Evolutionary conservation across 1,139 yeast genomes (phyloP), one percentile per base, ranked within the genome.

Genomic region (Diutina pseudorugosa): DNA sequence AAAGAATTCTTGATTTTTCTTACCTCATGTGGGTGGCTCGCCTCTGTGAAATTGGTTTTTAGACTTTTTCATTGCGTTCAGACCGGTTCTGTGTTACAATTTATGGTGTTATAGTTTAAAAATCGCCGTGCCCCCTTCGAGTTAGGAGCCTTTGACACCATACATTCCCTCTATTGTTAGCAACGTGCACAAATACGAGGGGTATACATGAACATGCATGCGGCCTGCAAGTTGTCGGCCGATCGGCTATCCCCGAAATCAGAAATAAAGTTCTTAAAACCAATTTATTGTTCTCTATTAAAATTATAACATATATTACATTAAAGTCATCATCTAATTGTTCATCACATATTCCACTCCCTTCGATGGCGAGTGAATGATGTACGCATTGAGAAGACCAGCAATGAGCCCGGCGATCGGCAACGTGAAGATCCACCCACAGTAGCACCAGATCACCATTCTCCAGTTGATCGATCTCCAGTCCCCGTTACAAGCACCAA

Each of bases 361-460:
- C 55, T 67, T 68, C 53, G 73, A 71, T 55, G 93, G 91, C 51
- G 91, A 84, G 58, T 85, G 77, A 56, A 83, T 63, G 53, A 84
- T 78, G 55, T 85, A 81, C 47, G 78, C 90, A 61, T 79, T 82
- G 52, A 83, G 57, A 40, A 83, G 59, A 61, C 93, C 93, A 41
- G 90, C 83, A 58, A 85, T 73, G 44, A 85, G 62, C 57, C 91
- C 93, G 20, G 93, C 90, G 61, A 79, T 68, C 48, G 93, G 93
- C 59, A 85, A 72, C 19, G 93, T 85, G 53, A 85, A 62, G 52
- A 85, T 59, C 93, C 94, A 85, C 41, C 91, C 90, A 49, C 71
- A 59, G 67, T 83, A 84, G 62, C 85, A 79, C 83, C 85, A 83
- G 19, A 70, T 65, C 50, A 85, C 88, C 80, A 83, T 81, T 71